Base-by-base conservation (phyloP, 2,329 filamentous ascomycete species). In the Sporothrix curviconia region DNA sequence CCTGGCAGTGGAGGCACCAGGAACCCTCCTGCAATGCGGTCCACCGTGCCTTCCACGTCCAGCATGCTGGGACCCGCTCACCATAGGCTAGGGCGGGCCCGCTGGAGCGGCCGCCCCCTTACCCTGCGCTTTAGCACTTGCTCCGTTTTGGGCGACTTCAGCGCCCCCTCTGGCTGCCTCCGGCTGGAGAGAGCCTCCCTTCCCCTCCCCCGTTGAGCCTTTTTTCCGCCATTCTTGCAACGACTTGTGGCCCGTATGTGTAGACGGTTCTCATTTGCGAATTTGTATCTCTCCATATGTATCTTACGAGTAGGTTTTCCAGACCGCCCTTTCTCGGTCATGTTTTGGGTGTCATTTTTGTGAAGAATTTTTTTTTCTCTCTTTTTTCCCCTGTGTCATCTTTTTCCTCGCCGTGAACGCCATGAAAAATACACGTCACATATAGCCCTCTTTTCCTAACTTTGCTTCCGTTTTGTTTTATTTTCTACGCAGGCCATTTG, bases 141-240 rank as follows among this genome's bases (percentile, higher is more conserved):
- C 53, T 40, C 15, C n/a, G n/a, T 25, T 59, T 56, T 47, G 47
- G 52, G 57, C 57, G 30, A 51, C 30, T 59, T 59, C 57, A 59
- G 57, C 57, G 25, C 53, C 30, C 52, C 3, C n/a, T 55, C 52
- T 30, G 51, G 37, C 46, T n/a, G 40, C 39, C 32, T 12, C 40
- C 47, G 57, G 47, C 49, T 47, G 55, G 49, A 57, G 40, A 44
- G 30, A 57, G 55, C 55, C 56, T 49, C 32, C 25, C n/a, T 34
- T 22, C 11, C 25, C 24, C 25, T 52, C 34, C 57, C 44, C 28
- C 39, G 22, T 39, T 37, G 28, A 32, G 46, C 44, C 19, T 9
- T 36, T 46, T 34, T 17, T 11, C 28, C 6, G 5, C 28, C 6
- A 32, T 32, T 32, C 28, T 32, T 32, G 28, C 28, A 11, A 32